Conservation (phyloP, 164 flowering plant genomes). For the Vitis rupestris region DNA sequence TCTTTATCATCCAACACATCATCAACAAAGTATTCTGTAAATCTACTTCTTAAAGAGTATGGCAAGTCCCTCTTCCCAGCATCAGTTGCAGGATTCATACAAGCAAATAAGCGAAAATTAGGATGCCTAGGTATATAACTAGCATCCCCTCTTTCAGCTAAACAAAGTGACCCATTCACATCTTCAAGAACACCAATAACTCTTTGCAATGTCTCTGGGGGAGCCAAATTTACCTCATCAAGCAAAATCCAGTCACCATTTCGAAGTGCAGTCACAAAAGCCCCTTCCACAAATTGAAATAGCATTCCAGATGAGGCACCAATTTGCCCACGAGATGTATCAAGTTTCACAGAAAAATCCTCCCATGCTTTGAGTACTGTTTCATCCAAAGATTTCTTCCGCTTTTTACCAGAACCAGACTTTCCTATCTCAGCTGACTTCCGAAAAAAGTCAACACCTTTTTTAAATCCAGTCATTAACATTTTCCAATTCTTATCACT, state of each 20-base stretch:
- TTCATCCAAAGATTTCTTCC: slow-evolving; percentile 58
- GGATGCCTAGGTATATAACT: slow-evolving; percentile 68
- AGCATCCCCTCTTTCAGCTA: slow-evolving; percentile 89
- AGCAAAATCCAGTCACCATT: slow-evolving; percentile 95
- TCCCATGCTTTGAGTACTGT: slow-evolving; percentile 54
- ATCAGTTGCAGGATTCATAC: slow-evolving; percentile 99
- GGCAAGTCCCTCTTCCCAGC: slow-evolving; percentile 94
- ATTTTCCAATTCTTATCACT: slow-evolving; percentile 53
- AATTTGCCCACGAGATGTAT: slow-evolving; percentile 50
- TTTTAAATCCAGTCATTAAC: slow-evolving; percentile 45
- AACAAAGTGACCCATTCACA: slow-evolving; percentile 76
- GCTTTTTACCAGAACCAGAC: slow-evolving; percentile 49
- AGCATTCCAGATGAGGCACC: slow-evolving; percentile 63
- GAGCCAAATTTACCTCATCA: slow-evolving; percentile 98
- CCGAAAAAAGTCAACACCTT: slow-evolving; percentile 26
- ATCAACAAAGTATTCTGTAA: slow-evolving; percentile 91
- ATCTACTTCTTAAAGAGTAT: slow-evolving; percentile 67
- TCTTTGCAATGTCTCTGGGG: slow-evolving; percentile 93
- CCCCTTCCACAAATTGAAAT: slow-evolving; percentile 95
- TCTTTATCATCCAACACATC: slow-evolving; percentile 82
- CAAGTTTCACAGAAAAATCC: slow-evolving; percentile 46
- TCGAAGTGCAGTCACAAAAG: slow-evolving; percentile 77
- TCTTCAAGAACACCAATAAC: slow-evolving; percentile 87
- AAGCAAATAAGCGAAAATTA: slow-evolving; percentile 85
- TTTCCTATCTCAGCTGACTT: slow-evolving; percentile 27